Evolutionary conservation across 108 stramenopile genomes (phyloP).

Genomic region (Schizochytrium sp.): DNA sequence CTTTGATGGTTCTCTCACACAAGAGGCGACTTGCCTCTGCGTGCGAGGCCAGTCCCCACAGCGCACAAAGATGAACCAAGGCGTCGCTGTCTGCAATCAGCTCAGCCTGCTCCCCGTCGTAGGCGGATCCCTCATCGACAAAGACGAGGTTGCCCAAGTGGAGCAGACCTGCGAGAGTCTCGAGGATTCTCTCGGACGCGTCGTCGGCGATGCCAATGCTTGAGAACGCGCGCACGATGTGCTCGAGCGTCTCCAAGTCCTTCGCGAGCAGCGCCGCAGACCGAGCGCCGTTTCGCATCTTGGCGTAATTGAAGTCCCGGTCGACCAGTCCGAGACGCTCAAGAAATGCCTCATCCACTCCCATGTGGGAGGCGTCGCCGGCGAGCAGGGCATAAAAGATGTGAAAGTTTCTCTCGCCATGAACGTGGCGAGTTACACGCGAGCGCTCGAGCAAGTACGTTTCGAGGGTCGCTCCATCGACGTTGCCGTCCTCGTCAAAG

Average conservation of each 20-base stretch:
- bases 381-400: constrained; percentile 47
- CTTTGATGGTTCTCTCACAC: constrained; percentile 48
- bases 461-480: not conserved
- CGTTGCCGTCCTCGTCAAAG: not conserved
- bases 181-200: constrained; percentile 57
- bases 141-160: constrained; percentile 80
- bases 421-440: constrained; percentile 36
- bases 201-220: constrained; percentile 37
- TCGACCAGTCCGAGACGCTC: too few relatives aligned
- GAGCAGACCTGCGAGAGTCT: constrained; percentile 71
- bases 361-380: not conserved
- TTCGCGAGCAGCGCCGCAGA: too few relatives aligned
- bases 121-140: not conserved
- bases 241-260: not conserved
- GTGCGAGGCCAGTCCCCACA: not conserved
- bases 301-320: too few relatives aligned
- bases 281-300: too few relatives aligned
- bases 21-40: not conserved
- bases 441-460: constrained; percentile 54
- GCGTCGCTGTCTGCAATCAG: not conserved
- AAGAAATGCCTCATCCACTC: too few relatives aligned
- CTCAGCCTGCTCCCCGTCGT: not conserved
- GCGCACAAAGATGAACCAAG: not conserved
- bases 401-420: constrained; percentile 54
- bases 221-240: not conserved